Conservation (phyloP, 163 green algal species). For the Smithsoniella earleae region DNA sequence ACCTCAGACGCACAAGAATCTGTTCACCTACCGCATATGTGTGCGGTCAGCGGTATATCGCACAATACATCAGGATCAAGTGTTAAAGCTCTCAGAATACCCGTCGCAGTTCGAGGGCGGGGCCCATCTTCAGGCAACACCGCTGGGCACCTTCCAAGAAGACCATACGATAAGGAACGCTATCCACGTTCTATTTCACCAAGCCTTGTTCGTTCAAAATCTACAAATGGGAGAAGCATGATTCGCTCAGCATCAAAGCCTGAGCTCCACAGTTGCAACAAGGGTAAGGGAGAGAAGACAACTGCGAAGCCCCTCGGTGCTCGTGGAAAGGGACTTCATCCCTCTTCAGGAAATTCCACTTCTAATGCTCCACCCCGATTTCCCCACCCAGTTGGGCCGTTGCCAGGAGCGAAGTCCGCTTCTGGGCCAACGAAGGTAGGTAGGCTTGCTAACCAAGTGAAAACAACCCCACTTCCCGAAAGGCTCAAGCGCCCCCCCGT, state of each 20-base stretch:
- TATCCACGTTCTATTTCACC: no score
- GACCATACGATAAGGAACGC: no score
- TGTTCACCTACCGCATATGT: no score
- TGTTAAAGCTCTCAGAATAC: no score
- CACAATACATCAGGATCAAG: no score
- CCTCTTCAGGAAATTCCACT: background rate
- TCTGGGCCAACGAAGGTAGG: background rate
- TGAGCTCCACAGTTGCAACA: background rate
- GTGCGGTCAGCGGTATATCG: no score
- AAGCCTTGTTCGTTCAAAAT: no score
- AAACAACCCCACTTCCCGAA: background rate
- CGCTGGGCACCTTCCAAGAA: no score
- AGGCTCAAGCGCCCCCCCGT: background rate
- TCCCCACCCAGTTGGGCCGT: background rate
- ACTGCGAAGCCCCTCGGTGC: background rate
- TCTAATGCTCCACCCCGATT: background rate
- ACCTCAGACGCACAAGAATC: no score
- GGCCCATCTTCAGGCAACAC: no score
- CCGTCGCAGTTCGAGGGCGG: no score
- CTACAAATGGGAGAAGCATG: background rate
- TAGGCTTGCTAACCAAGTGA: background rate
- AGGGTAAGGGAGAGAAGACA: background rate
- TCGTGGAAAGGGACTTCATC: background rate
- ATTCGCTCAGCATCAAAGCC: background rate
- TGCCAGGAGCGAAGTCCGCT: background rate